Conservation (phyloP, 306 rosid species). For the Medicago lupulina region DNA sequence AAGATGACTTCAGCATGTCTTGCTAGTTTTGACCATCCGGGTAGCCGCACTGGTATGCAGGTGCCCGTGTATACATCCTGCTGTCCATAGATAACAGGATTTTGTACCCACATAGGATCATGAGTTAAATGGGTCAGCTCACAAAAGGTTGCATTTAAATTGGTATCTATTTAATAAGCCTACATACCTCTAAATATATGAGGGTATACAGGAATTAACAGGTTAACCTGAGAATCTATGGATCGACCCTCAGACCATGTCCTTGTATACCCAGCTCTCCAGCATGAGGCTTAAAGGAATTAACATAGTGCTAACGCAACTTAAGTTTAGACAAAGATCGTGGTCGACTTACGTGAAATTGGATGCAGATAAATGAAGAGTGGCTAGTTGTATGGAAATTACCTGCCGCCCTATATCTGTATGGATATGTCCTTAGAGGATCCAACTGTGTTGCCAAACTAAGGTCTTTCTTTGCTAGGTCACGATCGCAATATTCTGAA, state of each 20-base stretch:
- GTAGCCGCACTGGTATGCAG: neutral
- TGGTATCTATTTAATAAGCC: neutral
- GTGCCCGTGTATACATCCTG: neutral
- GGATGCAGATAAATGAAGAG: neutral
- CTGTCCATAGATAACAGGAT: neutral
- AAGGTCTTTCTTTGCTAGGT: conserved; percentile 89
- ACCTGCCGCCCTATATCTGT: conserved; percentile 98
- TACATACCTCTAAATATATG: neutral
- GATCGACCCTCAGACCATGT: neutral
- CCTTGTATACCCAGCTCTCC: conserved; percentile 1
- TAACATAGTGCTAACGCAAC: neutral
- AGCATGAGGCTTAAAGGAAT: conserved; percentile 12
- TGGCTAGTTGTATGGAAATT: conserved; percentile 26
- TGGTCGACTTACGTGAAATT: neutral
- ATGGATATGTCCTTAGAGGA: conserved; percentile 90
- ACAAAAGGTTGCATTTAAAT: neutral
- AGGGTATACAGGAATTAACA: neutral
- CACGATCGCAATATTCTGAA: conserved; percentile 91
- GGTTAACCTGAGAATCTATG: neutral
- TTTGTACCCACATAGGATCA: neutral
- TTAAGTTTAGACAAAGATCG: conserved; percentile 1
- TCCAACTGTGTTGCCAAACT: conserved; percentile 79
- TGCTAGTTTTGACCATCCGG: neutral
- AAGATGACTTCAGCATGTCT: neutral
- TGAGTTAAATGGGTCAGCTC: neutral